A percentile compares a stretch with the other conserved stretches of the same genome.
phyloP scores from a whole-genome alignment of 495 filamentous ascomycete genomes.

The Parachaetomium inaequale region DNA sequence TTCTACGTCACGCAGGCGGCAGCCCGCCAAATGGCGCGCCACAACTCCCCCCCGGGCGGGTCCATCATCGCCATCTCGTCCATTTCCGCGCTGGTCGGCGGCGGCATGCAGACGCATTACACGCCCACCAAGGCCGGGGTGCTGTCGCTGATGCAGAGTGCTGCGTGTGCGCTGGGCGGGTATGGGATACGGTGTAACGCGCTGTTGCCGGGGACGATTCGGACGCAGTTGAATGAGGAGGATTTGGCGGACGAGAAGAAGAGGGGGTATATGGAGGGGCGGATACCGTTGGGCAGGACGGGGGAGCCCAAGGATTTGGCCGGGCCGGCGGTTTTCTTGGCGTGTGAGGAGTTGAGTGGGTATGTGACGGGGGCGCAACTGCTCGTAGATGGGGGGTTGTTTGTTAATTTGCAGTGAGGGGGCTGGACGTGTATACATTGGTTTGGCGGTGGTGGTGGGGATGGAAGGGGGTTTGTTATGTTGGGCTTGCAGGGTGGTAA shows the following conservation, averaged over 20 bases:
- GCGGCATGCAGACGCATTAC: slow-evolving; percentile 77
- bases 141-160: slow-evolving; percentile 77
- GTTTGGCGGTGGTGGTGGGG: not conserved
- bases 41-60: slow-evolving; percentile 52
- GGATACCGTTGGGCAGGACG: slow-evolving; percentile 75
- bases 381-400: slow-evolving; percentile 77
- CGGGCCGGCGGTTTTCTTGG: slow-evolving; percentile 84
- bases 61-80: slow-evolving; percentile 79
- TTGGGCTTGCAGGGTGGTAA: no score
- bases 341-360: slow-evolving; percentile 68
- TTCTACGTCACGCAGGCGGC: slow-evolving; percentile 85
- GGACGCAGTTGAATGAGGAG: slow-evolving; percentile 81
- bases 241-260: slow-evolving; percentile 70
- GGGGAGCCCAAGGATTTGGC: slow-evolving; percentile 67
- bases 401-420: slow-evolving; percentile 54
- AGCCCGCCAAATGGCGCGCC: slow-evolving; percentile 67
- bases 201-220: slow-evolving; percentile 77
- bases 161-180: slow-evolving; percentile 71
- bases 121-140: slow-evolving; percentile 90
- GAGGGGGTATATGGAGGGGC: slow-evolving; percentile 75
- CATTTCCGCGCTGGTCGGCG: slow-evolving; percentile 83
- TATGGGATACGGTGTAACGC: slow-evolving; percentile 82
- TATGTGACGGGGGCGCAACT: slow-evolving; percentile 83
- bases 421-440: no score
- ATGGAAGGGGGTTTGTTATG: not conserved